Evolutionary conservation across 176 grass and related monocot genomes (phyloP), one percentile per base, ranked within the genome.

Genomic region (Dendrocalamus sinicus): DNA sequence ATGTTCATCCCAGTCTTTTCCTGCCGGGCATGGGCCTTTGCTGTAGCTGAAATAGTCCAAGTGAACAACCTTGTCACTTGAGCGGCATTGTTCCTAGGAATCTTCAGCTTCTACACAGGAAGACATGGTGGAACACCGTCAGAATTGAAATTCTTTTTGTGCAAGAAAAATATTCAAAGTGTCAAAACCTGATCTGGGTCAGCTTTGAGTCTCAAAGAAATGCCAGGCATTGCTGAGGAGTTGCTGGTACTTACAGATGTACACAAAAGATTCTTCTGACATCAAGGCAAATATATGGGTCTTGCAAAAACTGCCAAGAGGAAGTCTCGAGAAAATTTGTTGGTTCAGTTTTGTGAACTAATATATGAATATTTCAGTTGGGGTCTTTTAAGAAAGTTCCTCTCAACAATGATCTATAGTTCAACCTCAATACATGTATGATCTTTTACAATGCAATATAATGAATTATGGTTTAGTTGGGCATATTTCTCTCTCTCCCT

Each of bases 391-490:
- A 57, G 74, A 89, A 83, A 62, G 81, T 48, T 74, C 70, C 74
- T 94, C 48, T 79, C 77, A 88, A 82, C 77, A 83, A 70, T 81
- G 77, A 88, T 85, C 85, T 84, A 81, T 82, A 85, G 89, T 88
- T 89, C 85, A 75, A 59, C 65, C 53, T 87, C 84, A 72, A 87
- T 94, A 92, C 89, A 85, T 94, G 89, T 94, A 91, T 54, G 75
- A 71, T 85, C 64, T 73, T 89, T 94, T 85, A 85, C 81, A 79
- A 79, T 88, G 84, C 73, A 75, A 90, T 91, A 89, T 91, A 88
- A 89, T 87, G 71, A 81, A 89, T 83, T 89, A 81, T 83, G 77
- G 32, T 90, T 90, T 65, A 77, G 47, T 79, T 66, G 67, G n/a
- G 24, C 76, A 73, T 60, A 54, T 11, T 11, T 23, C 16, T 32